Base-by-base conservation (phyloP, 345 rosid species). In the Pistacia vera region DNA sequence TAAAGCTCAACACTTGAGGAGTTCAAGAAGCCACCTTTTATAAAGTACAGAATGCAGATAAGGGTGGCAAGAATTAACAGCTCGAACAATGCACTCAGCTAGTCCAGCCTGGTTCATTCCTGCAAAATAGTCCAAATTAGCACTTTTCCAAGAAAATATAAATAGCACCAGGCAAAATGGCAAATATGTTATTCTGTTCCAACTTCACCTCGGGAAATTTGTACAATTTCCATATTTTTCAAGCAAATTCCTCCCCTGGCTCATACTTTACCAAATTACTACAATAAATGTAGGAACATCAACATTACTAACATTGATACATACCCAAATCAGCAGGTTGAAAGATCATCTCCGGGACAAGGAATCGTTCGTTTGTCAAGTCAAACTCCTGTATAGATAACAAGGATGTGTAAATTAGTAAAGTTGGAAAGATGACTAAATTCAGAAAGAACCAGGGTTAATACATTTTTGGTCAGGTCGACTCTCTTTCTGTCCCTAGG, bases 61-160 rank as follows among this genome's bases (percentile, higher is more conserved):
- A 63, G 97, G 81, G 75, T 92, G 96, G 77, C 99, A 93, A 48
- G 94, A 84, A 85, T 83, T 93, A 57, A 95, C 88, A 62, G 99
- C 90, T 83, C 99, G 91, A 51, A 95, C 98, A 75, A 95, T 90
- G 84, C 98, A 90, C 85, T 95, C 98, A 51, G 95, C 97, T 54
- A 95, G 90, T 80, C 99, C 99, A 52, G 98, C 99, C 88, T 95
- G 91, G 75, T 92, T 90, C 95, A 93, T 89, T 81, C 99, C 99
- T 93, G 88, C 20, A 78, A 64, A 68, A 52, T 1, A 70, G 63
- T 35, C 51, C 49, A 46, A 20, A 56, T 75, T 28, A 58, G 36
- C 41, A 51, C 30, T 58, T 3, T 16, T 30, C 33, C 33, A 30
- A 30, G 33, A 30, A 30, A 30, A 30, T 30, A 56, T 60, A 55